Evolutionary conservation across 2,329 filamentous ascomycete genomes (phyloP).

Genomic region (Fusarium metavorans): DNA sequence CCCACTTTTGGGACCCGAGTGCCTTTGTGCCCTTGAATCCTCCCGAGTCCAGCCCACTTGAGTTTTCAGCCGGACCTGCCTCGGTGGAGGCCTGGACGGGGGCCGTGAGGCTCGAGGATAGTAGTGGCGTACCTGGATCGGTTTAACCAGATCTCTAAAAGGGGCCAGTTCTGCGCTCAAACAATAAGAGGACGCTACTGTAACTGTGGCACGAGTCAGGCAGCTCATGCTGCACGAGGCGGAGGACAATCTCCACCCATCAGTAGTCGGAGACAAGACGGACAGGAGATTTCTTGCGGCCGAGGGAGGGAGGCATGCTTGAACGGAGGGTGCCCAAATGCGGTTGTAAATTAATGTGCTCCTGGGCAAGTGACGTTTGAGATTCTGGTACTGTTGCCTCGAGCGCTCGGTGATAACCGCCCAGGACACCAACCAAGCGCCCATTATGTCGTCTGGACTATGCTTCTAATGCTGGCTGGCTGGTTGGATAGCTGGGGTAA

Average conservation of each 20-base stretch:
- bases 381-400: background rate
- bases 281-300: conserved; percentile 5
- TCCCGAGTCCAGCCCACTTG: conserved; percentile 18
- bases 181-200: background rate
- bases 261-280: conserved; percentile 11
- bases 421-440: background rate
- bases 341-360: background rate
- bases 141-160: conserved; percentile 4
- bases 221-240: conserved; percentile 4
- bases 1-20: conserved; percentile 20
- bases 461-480: background rate
- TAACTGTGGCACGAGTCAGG: conserved; percentile 30
- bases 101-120: conserved; percentile 1
- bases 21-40: conserved; percentile 4
- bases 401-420: background rate
- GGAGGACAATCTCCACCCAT: conserved; percentile 11
- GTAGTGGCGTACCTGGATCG: background rate
- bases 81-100: background rate
- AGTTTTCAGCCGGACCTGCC: conserved; percentile 8
- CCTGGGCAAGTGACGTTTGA: background rate
- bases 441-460: background rate
- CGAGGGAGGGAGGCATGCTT: conserved; percentile 17
- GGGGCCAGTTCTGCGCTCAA: background rate
- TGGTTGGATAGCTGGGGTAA: background rate
- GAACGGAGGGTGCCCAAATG: conserved; percentile 15